Evolutionary conservation across 306 rosid genomes (phyloP).

Genomic region (Vicia villosa): DNA sequence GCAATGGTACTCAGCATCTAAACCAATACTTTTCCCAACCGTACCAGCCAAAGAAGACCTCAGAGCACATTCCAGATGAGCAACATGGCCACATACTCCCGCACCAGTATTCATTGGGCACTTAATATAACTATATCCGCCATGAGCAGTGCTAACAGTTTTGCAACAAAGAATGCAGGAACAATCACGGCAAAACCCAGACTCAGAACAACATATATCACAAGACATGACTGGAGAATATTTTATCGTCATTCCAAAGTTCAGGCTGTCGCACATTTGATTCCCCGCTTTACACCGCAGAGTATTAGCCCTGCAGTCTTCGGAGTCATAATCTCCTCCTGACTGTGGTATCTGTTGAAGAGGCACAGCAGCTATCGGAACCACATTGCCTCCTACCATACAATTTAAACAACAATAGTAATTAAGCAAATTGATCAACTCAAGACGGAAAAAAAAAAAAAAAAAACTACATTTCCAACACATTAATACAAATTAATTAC

Average conservation of each 20-base stretch:
- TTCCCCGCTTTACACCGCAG: slow-evolving; percentile 68
- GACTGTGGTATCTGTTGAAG: slow-evolving; percentile 40
- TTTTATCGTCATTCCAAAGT: slow-evolving; percentile 42
- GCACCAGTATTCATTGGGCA: slow-evolving; percentile 52
- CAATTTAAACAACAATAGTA: slow-evolving; percentile 1
- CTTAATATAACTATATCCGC: slow-evolving; percentile 71
- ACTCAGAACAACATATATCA: slow-evolving; percentile 74
- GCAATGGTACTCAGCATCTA: slow-evolving; percentile 77
- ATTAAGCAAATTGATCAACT: slow-evolving; percentile 8
- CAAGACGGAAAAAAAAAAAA: slow-evolving; percentile 7
- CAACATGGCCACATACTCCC: slow-evolving; percentile 71
- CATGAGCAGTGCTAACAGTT: slow-evolving; percentile 50
- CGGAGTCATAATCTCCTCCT: slow-evolving; percentile 39
- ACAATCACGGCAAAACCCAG: slow-evolving; percentile 80
- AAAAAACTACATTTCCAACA: not conserved
- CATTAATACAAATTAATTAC: not conserved
- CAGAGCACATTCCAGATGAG: slow-evolving; percentile 81
- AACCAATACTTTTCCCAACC: slow-evolving; percentile 64
- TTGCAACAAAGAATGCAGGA: slow-evolving; percentile 79
- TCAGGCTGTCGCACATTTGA: slow-evolving; percentile 55
- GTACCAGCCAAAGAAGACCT: slow-evolving; percentile 71
- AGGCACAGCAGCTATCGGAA: slow-evolving; percentile 46
- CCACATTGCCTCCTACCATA: slow-evolving; percentile 48
- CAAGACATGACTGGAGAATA: slow-evolving; percentile 56
- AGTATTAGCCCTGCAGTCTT: slow-evolving; percentile 28